Conservation (phyloP, 306 rosid genomes). For the apple (Malus domestica) region DNA sequence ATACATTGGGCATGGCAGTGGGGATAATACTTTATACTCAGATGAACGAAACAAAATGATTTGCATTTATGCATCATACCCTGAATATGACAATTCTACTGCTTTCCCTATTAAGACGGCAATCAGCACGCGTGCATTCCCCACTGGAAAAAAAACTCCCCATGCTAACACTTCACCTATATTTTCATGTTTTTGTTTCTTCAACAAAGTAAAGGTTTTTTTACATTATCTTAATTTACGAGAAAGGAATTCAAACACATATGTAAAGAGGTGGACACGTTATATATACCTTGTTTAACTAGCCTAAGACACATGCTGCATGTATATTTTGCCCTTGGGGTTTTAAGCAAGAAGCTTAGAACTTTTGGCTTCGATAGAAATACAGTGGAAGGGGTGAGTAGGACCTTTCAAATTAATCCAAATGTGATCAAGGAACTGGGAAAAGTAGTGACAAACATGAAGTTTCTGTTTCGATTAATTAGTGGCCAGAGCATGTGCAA, state of each 20-base stretch:
- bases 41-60: background rate
- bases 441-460: background rate
- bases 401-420: background rate
- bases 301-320: no score
- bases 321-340: no score
- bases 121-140: conserved; percentile 21
- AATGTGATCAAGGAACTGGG: background rate
- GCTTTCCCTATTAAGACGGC: conserved; percentile 8
- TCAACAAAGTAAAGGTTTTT: background rate
- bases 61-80: background rate
- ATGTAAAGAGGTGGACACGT: no score
- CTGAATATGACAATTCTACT: conserved; percentile 3
- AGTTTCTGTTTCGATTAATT: background rate
- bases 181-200: background rate
- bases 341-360: no score
- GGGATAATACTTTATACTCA: background rate
- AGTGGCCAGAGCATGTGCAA: background rate
- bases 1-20: background rate
- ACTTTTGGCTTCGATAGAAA: no score
- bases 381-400: no score
- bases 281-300: no score
- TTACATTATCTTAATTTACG: no score
- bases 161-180: background rate
- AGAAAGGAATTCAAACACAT: no score
- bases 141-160: background rate